phyloP scores from a whole-genome alignment of 805 yeast genomes.

The Candida caryicola region DNA sequence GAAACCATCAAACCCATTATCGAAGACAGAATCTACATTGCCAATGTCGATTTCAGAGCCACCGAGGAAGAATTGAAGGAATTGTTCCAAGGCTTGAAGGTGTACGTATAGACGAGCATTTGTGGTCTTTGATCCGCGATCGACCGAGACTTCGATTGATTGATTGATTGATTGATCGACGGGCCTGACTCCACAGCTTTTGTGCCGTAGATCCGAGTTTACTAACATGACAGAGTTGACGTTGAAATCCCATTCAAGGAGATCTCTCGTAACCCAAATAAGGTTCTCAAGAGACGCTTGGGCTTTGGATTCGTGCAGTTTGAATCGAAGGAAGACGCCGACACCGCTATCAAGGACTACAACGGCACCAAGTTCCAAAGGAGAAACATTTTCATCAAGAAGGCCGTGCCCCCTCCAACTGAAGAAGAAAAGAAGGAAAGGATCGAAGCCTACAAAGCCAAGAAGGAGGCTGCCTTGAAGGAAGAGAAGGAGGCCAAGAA shows the following conservation, averaged over 20 bases:
- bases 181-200: too few species aligned
- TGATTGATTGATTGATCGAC: neutral
- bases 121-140: too few species aligned
- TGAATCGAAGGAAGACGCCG: constrained; percentile 42
- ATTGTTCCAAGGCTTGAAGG: constrained; percentile 47
- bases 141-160: neutral
- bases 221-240: constrained; percentile 28
- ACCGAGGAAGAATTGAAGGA: constrained; percentile 44
- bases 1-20: constrained; percentile 25
- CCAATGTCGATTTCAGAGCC: constrained; percentile 42
- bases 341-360: constrained; percentile 40
- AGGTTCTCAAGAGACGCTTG: constrained; percentile 41
- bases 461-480: constrained; percentile 16
- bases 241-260: constrained; percentile 53
- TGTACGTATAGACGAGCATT: constrained; percentile 25
- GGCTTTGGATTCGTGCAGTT: constrained; percentile 64
- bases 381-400: constrained; percentile 49
- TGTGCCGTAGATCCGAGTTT: too few species aligned
- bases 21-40: constrained; percentile 45
- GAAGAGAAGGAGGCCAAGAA: constrained; percentile 17
- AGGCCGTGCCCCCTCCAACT: constrained; percentile 53
- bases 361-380: constrained; percentile 44
- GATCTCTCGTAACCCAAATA: constrained; percentile 29
- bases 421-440: constrained; percentile 41
- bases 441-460: constrained; percentile 32